Evolutionary conservation across 805 yeast species (phyloP).

Genomic region (Nakazawaea siamensis): DNA sequence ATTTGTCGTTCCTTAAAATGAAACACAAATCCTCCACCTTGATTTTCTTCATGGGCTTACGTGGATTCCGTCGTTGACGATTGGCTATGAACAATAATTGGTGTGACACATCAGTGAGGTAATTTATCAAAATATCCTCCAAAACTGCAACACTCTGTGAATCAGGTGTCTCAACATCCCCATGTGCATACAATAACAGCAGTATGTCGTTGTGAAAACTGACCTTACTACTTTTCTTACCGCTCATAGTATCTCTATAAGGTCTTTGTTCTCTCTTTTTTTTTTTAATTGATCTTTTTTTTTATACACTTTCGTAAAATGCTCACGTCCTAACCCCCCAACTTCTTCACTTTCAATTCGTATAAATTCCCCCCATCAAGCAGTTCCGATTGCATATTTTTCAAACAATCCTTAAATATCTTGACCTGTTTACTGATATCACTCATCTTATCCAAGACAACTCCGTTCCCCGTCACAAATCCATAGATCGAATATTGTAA

Average conservation of each 20-base stretch:
- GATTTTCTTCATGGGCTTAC: constrained; percentile 50
- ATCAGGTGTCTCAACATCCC: constrained; percentile 62
- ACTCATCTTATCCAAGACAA: constrained; percentile 59
- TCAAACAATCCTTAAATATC: constrained; percentile 67
- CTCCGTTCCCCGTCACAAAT: constrained; percentile 67
- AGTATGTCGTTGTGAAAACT: constrained; percentile 34
- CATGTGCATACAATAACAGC: constrained; percentile 60
- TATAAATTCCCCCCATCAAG: constrained; percentile 19
- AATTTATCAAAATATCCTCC: constrained; percentile 61
- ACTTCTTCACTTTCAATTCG: constrained; percentile 19
- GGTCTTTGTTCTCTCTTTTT: background rate
- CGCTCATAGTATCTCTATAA: background rate
- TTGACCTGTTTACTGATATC: constrained; percentile 76
- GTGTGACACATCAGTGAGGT: constrained; percentile 43
- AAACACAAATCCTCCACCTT: constrained; percentile 68
- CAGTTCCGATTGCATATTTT: constrained; percentile 50
- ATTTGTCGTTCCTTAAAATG: constrained; percentile 57
- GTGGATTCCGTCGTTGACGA: background rate
- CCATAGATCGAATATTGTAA: constrained; percentile 79
- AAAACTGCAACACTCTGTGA: constrained; percentile 56
- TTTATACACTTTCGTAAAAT: background rate
- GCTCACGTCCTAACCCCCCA: background rate
- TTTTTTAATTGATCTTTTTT: background rate
- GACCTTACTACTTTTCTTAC: constrained; percentile 4
- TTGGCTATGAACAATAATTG: constrained; percentile 6